Base-by-base conservation (phyloP, 345 rosid genomes). In the Bruguiera sexangula region DNA sequence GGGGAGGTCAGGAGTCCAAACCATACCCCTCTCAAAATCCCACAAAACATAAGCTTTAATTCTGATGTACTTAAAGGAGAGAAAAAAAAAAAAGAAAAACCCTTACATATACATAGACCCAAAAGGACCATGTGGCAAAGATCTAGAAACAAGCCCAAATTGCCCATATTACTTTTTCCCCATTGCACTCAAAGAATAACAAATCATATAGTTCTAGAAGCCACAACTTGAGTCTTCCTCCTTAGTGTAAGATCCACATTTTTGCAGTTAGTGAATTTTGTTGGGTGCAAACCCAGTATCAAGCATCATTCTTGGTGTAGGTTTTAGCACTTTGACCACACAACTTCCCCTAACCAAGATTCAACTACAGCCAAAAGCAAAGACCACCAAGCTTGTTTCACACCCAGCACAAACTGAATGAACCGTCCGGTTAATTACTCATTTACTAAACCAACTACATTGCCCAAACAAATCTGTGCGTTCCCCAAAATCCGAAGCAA, bases 231-330 rank as follows among this genome's bases (percentile, higher is more conserved):
- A 30, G 37, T 22, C 50, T 8, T 46, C 51, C 60, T 4, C 60
- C 13, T n/a, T n/a, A 48, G 27, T 29, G 19, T 53, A 10, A 57
- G 71, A 58, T 29, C 39, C 63, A 58, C 55, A 58, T 20, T 20
- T 26, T 34, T 16, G 5, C 50, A 13, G 18, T 43, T 43, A 13
- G 18, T 13, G 19, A 11, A 3, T 43, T 43, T 43, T 43, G 24
- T 5, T 34, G 57, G 29, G 34, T 29, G 30, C 58, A 15, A 48
- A 32, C 6, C 34, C 70, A 67, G 15, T 19, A 11, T 58, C 50
- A 16, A 2, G 24, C 21, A 65, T 60, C 66, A 53, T 69, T 70
- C 52, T 43, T 43, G 50, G 50, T 43, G 16, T 71, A 57, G 57
- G 58, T 74, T 61, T 61, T 72, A 46, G 19, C 29, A 60, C 15